Evolutionary conservation across 192 early-diverging fungal species (phyloP).

Genomic region (Bifiguratus adelaidae): DNA sequence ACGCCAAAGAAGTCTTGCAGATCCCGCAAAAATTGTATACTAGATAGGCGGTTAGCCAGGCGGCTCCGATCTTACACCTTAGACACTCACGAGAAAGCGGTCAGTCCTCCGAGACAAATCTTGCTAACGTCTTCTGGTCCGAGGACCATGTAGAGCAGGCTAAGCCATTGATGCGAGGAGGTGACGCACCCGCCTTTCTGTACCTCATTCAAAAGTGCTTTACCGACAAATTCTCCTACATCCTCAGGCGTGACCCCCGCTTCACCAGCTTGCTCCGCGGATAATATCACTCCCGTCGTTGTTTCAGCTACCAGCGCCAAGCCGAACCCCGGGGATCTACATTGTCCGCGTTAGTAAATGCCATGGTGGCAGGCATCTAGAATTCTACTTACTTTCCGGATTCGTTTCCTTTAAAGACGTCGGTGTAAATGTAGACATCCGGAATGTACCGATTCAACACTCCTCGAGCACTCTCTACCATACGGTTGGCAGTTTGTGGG

Average conservation of each 20-base stretch:
- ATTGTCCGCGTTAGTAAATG: background rate
- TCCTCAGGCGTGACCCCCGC: conserved; percentile 84
- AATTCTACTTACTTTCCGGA: conserved; percentile 50
- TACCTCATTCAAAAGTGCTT: conserved; percentile 78
- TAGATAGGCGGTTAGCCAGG: too few species aligned
- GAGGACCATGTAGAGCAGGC: conserved; percentile 76
- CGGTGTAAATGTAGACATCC: conserved; percentile 96
- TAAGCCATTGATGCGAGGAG: conserved; percentile 77
- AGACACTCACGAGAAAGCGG: conserved; percentile 67
- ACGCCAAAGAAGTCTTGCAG: conserved; percentile 82
- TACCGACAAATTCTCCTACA: conserved; percentile 66
- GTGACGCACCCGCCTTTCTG: conserved; percentile 86
- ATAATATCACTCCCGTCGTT: conserved; percentile 71
- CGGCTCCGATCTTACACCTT: background rate
- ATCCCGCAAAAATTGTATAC: conserved; percentile 90
- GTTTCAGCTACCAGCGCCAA: conserved; percentile 88
- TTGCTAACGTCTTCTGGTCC: conserved; percentile 92
- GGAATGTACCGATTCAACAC: conserved; percentile 90
- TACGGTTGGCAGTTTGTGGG: conserved; percentile 90
- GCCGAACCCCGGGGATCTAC: conserved; percentile 81
- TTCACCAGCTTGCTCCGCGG: conserved; percentile 77
- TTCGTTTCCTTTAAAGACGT: conserved; percentile 95
- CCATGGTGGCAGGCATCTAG: background rate
- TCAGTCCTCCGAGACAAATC: conserved; percentile 73
- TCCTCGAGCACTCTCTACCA: conserved; percentile 76